A percentile compares a stretch with the other conserved stretches of the same genome.
These are phyloP conservation scores for Sporothrix dimorphospora DNA, from an alignment of 2,329 filamentous ascomycete genomes.

Conservation along the genomic window DNA sequence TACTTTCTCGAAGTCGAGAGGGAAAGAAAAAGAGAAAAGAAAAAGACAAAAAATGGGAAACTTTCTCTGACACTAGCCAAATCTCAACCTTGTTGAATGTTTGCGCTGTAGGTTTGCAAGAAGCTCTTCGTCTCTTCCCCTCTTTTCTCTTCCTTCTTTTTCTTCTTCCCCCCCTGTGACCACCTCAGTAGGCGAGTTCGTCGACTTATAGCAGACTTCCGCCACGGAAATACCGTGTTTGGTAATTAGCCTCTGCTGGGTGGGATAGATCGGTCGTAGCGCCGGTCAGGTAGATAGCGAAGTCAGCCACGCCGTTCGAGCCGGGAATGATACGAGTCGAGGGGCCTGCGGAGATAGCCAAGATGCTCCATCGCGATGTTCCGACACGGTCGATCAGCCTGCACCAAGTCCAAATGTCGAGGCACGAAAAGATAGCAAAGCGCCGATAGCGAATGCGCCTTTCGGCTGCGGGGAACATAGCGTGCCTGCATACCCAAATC, in stretches of 20 bases:
- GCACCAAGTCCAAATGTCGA: neutral
- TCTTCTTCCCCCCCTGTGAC: neutral
- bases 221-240: conserved; percentile 5
- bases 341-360: neutral
- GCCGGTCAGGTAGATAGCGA: neutral
- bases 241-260: neutral
- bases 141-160: neutral
- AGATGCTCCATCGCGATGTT: neutral
- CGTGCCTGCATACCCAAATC: neutral
- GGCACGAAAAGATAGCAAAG: conserved; percentile 14
- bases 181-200: neutral
- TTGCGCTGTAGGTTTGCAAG: neutral
- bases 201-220: neutral
- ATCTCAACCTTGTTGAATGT: neutral
- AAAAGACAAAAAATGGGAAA: neutral
- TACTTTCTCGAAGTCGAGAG: neutral
- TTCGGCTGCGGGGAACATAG: conserved; percentile 17
- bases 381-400: neutral
- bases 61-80: neutral
- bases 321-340: neutral
- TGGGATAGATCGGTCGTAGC: neutral
- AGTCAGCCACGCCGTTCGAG: neutral
- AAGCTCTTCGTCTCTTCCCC: neutral
- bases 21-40: neutral
- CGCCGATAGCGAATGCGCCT: conserved; percentile 14